Evolutionary conservation across 108 stramenopile genomes (phyloP).

Genomic region (Fragilariopsis cylindrus): DNA sequence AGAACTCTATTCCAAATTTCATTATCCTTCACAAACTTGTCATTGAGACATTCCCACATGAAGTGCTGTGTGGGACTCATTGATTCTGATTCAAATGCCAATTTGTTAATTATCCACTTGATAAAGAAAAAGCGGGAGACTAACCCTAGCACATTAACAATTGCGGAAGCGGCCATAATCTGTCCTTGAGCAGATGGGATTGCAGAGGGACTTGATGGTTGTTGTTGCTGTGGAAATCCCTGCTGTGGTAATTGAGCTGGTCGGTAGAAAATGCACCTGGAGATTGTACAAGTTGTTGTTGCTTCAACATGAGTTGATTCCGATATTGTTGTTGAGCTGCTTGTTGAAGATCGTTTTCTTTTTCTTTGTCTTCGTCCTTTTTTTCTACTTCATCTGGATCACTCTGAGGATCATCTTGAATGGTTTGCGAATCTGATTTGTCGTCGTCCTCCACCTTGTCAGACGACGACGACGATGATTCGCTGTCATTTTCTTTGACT

Average conservation of each 20-base stretch:
- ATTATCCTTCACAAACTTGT: conserved; percentile 70
- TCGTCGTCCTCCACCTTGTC: not conserved
- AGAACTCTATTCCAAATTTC: conserved; percentile 51
- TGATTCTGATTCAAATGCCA: conserved; percentile 46
- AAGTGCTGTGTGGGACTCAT: conserved; percentile 73
- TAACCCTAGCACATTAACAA: conserved; percentile 39
- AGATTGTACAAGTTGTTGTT: not conserved
- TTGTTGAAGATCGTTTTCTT: not conserved
- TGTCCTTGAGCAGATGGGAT: conserved; percentile 5
- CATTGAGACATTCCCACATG: conserved; percentile 80
- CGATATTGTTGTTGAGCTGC: not conserved
- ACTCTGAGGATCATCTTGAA: conserved; percentile 29
- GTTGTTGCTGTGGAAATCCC: not conserved
- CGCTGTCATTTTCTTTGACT: not conserved
- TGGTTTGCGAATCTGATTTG: conserved; percentile 13
- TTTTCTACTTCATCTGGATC: conserved; percentile 21
- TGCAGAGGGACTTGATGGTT: not conserved
- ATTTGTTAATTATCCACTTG: conserved; percentile 40
- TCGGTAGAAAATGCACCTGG: conserved; percentile 8
- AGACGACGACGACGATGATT: not conserved
- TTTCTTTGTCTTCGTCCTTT: conserved; percentile 9
- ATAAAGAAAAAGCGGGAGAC: conserved; percentile 47
- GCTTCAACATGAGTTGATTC: not conserved
- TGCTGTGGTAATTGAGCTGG: not conserved
- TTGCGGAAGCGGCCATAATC: conserved; percentile 15